Evolutionary conservation across 1,139 yeast species (phyloP).

Genomic region (Chernovozyma aurita): DNA sequence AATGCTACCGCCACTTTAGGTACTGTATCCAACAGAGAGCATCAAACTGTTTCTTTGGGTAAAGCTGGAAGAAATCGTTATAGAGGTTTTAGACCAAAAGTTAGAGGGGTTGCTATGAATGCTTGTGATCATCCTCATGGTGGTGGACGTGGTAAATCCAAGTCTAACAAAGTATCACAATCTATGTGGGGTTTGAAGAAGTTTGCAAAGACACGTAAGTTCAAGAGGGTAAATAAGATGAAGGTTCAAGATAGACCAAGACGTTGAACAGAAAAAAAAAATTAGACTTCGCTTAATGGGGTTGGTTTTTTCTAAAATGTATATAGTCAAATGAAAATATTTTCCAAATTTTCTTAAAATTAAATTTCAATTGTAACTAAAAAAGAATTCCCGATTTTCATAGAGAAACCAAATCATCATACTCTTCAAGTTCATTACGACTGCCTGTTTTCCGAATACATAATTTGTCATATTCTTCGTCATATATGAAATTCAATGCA

Average conservation of each 20-base stretch:
- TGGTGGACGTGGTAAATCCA: slow-evolving; percentile 99
- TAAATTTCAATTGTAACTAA: no score
- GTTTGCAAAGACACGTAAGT: slow-evolving; percentile 89
- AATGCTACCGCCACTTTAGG: slow-evolving; percentile 95
- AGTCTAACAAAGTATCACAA: slow-evolving; percentile 89
- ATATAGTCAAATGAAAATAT: no score
- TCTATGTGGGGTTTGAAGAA: slow-evolving; percentile 98
- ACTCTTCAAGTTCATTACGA: not conserved
- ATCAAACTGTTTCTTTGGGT: slow-evolving; percentile 86
- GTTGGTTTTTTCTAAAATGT: not conserved
- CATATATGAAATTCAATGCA: slow-evolving; percentile 19
- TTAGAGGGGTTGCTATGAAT: slow-evolving; percentile 98
- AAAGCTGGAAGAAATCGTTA: slow-evolving; percentile 96
- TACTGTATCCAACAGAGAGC: slow-evolving; percentile 90
- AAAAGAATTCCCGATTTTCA: no score
- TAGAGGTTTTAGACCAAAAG: slow-evolving; percentile 90
- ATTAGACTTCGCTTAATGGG: not conserved
- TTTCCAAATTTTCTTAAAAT: no score
- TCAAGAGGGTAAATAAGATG: slow-evolving; percentile 76
- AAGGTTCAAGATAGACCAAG: slow-evolving; percentile 85
- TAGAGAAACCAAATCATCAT: not conserved
- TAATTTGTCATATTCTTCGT: slow-evolving; percentile 12
- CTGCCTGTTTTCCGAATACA: no score
- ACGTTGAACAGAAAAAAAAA: slow-evolving; percentile 10
- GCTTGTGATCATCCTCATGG: slow-evolving; percentile 98